phyloP scores from a whole-genome alignment of 176 grass and related monocot species.

The Echinochloa phyllopogon region DNA sequence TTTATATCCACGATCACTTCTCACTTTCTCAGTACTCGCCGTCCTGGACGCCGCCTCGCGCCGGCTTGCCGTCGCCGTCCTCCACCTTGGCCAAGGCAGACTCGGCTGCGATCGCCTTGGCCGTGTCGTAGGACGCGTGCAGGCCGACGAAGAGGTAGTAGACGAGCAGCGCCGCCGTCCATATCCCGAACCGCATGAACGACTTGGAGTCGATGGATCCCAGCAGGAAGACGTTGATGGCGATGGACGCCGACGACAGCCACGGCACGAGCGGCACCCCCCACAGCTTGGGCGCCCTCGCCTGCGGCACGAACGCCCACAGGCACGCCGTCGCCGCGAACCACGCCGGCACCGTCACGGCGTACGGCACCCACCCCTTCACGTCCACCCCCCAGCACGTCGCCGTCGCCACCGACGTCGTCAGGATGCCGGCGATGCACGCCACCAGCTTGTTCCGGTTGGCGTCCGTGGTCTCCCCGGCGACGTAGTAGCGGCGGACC shows the following conservation, averaged over 20 bases:
- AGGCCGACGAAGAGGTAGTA: conserved; percentile 95
- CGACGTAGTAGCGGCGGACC: conserved; percentile 61
- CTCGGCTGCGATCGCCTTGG: conserved; percentile 45
- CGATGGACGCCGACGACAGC: conserved; percentile 76
- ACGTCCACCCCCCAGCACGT: conserved; percentile 35
- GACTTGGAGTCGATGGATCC: conserved; percentile 87
- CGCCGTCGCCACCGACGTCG: conserved; percentile 42
- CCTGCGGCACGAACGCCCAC: conserved; percentile 59
- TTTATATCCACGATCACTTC: not conserved
- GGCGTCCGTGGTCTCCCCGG: conserved; percentile 45
- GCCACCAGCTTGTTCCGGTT: conserved; percentile 50
- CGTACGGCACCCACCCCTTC: conserved; percentile 51
- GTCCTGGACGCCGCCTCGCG: not conserved
- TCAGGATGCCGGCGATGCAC: conserved; percentile 47
- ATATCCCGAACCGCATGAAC: conserved; percentile 76
- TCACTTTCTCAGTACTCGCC: not conserved
- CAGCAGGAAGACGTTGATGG: conserved; percentile 87
- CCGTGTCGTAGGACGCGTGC: conserved; percentile 87
- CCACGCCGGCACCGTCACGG: conserved; percentile 48
- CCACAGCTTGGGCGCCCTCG: conserved; percentile 59
- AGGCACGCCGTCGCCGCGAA: conserved; percentile 45
- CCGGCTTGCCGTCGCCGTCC: conserved; percentile 31
- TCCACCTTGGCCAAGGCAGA: conserved; percentile 36
- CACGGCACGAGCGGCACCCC: conserved; percentile 71
- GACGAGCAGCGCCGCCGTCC: conserved; percentile 62